phyloP scores from a whole-genome alignment of 1,139 yeast species.

The Geotrichum restrictum region DNA sequence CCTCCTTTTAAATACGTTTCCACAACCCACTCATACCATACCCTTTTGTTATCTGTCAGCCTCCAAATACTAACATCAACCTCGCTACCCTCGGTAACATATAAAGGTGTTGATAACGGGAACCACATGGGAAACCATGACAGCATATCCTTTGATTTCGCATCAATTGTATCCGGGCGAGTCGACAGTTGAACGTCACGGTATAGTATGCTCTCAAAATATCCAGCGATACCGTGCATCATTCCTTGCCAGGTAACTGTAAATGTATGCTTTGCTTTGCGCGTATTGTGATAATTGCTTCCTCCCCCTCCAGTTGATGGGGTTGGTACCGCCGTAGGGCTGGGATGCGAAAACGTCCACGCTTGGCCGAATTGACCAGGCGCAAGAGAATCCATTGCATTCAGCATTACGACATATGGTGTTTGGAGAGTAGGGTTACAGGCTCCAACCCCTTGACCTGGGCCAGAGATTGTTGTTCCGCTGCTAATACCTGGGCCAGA shows the following conservation, averaged over 20 bases:
- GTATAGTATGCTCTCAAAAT: conserved; percentile 63
- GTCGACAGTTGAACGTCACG: conserved; percentile 55
- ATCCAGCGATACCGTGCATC: conserved; percentile 73
- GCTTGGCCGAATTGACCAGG: conserved; percentile 17
- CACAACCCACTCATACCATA: conserved; percentile 75
- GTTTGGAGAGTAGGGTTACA: conserved; percentile 37
- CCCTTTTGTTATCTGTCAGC: conserved; percentile 40
- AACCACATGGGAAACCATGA: conserved; percentile 77
- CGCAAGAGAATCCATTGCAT: conserved; percentile 44
- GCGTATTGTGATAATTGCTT: conserved; percentile 33
- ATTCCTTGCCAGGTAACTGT: conserved; percentile 46
- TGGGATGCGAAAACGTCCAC: conserved; percentile 19
- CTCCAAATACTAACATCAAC: conserved; percentile 51
- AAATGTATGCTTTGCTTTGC: conserved; percentile 39
- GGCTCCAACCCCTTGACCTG: conserved; percentile 19
- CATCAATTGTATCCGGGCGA: conserved; percentile 44
- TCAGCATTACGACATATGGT: conserved; percentile 60
- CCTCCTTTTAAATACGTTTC: conserved; percentile 44
- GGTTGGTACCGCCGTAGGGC: neutral
- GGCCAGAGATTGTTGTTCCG: neutral
- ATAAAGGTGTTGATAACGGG: conserved; percentile 55
- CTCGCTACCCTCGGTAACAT: conserved; percentile 51
- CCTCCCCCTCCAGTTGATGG: neutral
- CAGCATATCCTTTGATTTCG: conserved; percentile 51
- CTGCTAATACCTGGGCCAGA: conserved; percentile 10